Evolutionary conservation across 1,284 basidiomycete genomes (phyloP).

Genomic region (Fomitopsis palustris): DNA sequence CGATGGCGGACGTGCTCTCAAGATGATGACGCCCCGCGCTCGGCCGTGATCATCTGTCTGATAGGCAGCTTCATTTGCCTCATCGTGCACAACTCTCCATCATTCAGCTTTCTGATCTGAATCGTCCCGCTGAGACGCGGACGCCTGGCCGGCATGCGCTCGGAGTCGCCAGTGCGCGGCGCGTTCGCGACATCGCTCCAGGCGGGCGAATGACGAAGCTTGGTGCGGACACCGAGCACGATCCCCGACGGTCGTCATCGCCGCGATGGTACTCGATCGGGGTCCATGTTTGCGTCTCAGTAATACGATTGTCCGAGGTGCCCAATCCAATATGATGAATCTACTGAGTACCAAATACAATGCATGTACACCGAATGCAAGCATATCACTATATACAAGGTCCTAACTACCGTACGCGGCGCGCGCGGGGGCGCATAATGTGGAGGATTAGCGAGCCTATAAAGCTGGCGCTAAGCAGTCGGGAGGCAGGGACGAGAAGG

Average conservation of each 20-base stretch:
- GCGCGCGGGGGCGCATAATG: background rate
- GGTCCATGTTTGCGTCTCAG: background rate
- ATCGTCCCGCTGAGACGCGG: background rate
- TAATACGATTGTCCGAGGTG: background rate
- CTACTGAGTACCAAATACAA: constrained; percentile 10
- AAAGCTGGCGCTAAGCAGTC: background rate
- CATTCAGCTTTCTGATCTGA: constrained; percentile 1
- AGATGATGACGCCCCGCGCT: background rate
- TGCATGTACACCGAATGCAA: constrained; percentile 6
- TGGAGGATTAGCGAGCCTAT: constrained; percentile 1
- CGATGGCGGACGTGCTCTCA: background rate
- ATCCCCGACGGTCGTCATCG: background rate
- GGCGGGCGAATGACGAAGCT: background rate
- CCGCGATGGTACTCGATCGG: background rate
- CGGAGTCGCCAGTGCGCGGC: background rate
- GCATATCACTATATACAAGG: constrained; percentile 5
- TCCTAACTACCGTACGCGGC: constrained; percentile 4
- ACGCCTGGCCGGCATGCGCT: background rate
- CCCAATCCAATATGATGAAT: constrained; percentile 5
- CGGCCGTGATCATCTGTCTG: constrained; percentile 1
- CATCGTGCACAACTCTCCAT: background rate
- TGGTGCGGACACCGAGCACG: background rate
- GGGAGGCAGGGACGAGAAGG: background rate
- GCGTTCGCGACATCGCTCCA: background rate
- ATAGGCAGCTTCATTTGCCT: constrained; percentile 3